Evolutionary conservation across 2,329 filamentous ascomycete species (phyloP).

Genomic region (Calonectria multiphialidica): DNA sequence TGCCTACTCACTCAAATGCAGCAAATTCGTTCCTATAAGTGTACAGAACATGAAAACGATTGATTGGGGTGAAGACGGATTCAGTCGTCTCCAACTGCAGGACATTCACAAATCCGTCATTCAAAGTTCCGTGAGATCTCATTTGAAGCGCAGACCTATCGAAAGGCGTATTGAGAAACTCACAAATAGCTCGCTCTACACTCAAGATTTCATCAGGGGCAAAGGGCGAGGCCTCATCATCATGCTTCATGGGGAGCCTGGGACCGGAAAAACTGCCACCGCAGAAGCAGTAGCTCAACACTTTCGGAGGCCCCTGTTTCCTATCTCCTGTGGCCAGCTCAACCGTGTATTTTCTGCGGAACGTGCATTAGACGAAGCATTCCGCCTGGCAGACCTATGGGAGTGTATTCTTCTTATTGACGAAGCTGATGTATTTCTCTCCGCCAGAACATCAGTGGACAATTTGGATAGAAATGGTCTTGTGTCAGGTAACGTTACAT

Average conservation of each 20-base stretch:
- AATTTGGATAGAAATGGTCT: background rate
- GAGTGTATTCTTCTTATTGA: background rate
- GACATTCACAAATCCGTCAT: background rate
- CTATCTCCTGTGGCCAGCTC: background rate
- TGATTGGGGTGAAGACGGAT: background rate
- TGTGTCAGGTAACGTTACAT: background rate
- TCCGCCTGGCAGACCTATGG: background rate
- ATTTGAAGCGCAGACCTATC: background rate
- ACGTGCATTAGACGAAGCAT: background rate
- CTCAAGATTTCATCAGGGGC: slow-evolving; percentile 12
- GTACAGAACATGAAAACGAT: background rate
- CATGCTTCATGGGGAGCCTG: slow-evolving; percentile 18
- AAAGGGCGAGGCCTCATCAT: slow-evolving; percentile 16
- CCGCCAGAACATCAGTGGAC: background rate
- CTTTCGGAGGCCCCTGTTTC: slow-evolving; percentile 2
- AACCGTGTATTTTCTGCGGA: background rate
- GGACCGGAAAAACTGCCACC: slow-evolving; percentile 11
- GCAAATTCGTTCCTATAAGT: background rate
- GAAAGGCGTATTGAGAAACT: slow-evolving; percentile 1
- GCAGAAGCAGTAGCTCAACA: slow-evolving; percentile 9
- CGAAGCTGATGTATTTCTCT: slow-evolving; percentile 35
- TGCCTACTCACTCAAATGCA: slow-evolving; percentile 1
- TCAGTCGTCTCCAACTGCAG: background rate
- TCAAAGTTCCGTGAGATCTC: background rate
- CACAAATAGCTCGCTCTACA: background rate